These are phyloP conservation scores for Aspergillus nanangensis DNA, from an alignment of 495 filamentous ascomycete species.

Conservation along the genomic window DNA sequence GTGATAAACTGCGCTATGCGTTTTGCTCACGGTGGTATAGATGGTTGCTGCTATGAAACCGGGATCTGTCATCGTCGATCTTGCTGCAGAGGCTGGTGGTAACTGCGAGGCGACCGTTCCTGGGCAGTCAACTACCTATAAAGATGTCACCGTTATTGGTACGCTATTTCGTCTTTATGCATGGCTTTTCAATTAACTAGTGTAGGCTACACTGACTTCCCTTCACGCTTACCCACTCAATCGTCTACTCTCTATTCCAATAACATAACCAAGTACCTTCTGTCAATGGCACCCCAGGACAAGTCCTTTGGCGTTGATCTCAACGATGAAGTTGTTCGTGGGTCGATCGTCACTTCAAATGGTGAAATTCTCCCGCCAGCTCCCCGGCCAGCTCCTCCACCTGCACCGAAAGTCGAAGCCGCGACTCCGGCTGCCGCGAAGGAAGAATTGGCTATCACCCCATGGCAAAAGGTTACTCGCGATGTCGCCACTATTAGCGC, in stretches of 20 bases:
- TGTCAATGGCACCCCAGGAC: constrained; percentile 71
- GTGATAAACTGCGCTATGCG: too few relatives aligned
- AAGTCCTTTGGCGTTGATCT: constrained; percentile 71
- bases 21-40: constrained; percentile 9
- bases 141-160: constrained; percentile 78
- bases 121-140: constrained; percentile 60
- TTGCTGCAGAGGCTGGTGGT: constrained; percentile 75
- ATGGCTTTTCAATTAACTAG: constrained; percentile 3
- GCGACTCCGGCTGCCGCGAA: constrained; percentile 36
- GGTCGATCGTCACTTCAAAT: constrained; percentile 70
- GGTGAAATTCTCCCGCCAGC: constrained; percentile 69
- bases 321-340: constrained; percentile 74
- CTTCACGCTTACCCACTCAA: constrained; percentile 74
- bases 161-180: constrained; percentile 11
- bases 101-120: constrained; percentile 74
- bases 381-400: constrained; percentile 66
- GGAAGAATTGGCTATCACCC: constrained; percentile 61
- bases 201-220: constrained; percentile 73
- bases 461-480: constrained; percentile 69
- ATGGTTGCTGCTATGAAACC: constrained; percentile 80
- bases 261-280: constrained; percentile 78
- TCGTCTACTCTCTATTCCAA: constrained; percentile 81
- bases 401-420: constrained; percentile 50
- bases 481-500: constrained; percentile 66
- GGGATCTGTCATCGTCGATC: constrained; percentile 74